Conservation (phyloP, 2,329 filamentous ascomycete species). For the Xylaria sp. region DNA sequence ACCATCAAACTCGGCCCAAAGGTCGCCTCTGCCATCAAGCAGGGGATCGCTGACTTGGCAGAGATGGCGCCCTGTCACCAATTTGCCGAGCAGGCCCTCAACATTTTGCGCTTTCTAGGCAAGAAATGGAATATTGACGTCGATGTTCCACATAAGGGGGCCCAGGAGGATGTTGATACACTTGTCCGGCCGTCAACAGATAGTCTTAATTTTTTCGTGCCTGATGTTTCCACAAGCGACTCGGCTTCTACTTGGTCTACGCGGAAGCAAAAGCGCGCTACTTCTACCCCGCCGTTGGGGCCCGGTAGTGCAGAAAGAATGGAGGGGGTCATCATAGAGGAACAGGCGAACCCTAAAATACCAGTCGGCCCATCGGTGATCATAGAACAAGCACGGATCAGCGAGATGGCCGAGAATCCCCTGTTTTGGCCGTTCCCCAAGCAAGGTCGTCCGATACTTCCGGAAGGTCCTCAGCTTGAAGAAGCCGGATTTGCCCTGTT, state of each 20-base stretch:
- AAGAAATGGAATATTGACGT: constrained; percentile 68
- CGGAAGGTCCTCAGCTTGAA: constrained; percentile 57
- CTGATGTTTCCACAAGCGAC: constrained; percentile 60
- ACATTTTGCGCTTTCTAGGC: constrained; percentile 67
- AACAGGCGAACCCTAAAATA: constrained; percentile 2
- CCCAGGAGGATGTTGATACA: constrained; percentile 52
- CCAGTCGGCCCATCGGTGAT: constrained; percentile 1
- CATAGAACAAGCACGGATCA: constrained; percentile 30
- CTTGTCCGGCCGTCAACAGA: constrained; percentile 59
- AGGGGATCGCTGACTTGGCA: constrained; percentile 66
- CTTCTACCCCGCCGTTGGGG: constrained; percentile 31
- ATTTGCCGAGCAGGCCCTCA: constrained; percentile 69
- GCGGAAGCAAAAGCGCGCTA: constrained; percentile 19
- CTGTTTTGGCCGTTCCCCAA: constrained; percentile 70
- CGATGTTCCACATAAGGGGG: constrained; percentile 50
- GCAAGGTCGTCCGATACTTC: constrained; percentile 66
- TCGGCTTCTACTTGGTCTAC: constrained; percentile 60
- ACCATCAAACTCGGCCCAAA: constrained; percentile 51
- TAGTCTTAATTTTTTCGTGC: constrained; percentile 67
- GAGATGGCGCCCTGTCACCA: constrained; percentile 71
- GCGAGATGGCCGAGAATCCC: constrained; percentile 54
- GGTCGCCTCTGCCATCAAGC: constrained; percentile 58
- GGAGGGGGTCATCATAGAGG: constrained; percentile 39
- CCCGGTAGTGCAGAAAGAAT: constrained; percentile 36
- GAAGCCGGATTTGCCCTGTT: constrained; percentile 63